These are phyloP conservation scores for Tilletia walkeri DNA, from an alignment of 1,284 basidiomycete species.

Conservation along the genomic window DNA sequence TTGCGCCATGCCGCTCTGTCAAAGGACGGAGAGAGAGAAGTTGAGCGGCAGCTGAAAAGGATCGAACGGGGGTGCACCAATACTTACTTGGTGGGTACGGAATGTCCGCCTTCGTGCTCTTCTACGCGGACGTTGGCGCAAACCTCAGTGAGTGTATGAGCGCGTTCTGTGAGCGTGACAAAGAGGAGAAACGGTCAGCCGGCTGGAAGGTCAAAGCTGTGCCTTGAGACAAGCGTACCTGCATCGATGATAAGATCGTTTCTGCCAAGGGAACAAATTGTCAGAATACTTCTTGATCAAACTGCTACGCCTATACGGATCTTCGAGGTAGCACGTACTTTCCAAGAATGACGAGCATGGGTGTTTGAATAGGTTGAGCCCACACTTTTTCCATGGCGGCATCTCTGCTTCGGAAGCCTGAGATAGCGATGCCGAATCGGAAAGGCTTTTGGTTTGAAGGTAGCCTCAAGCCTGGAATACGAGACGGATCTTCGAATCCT, in stretches of 20 bases:
- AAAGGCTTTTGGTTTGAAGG: slow-evolving; percentile 35
- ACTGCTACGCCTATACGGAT: not conserved
- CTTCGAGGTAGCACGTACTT: slow-evolving; percentile 10
- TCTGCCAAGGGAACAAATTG: slow-evolving; percentile 10
- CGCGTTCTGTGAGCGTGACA: slow-evolving; percentile 24
- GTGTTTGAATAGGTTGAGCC: slow-evolving; percentile 41
- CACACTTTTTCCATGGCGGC: slow-evolving; percentile 37
- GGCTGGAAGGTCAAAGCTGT: not conserved
- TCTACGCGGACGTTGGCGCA: slow-evolving; percentile 45
- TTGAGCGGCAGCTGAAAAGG: not conserved
- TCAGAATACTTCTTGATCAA: not conserved
- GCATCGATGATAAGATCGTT: slow-evolving; percentile 22
- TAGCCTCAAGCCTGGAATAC: slow-evolving; percentile 33
- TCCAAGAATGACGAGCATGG: slow-evolving; percentile 45
- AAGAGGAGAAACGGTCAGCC: not conserved
- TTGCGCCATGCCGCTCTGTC: slow-evolving; percentile 49
- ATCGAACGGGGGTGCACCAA: too few species aligned
- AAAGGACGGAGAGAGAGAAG: not conserved
- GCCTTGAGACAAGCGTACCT: not conserved
- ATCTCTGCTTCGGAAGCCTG: slow-evolving; percentile 47
- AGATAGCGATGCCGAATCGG: slow-evolving; percentile 48
- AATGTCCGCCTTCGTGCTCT: slow-evolving; percentile 52
- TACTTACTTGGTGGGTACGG: slow-evolving; percentile 45
- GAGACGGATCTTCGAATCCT: slow-evolving; percentile 44
- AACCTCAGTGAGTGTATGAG: slow-evolving; percentile 41